Conservation (phyloP, 495 filamentous ascomycete species). For the Tuber borchii region DNA sequence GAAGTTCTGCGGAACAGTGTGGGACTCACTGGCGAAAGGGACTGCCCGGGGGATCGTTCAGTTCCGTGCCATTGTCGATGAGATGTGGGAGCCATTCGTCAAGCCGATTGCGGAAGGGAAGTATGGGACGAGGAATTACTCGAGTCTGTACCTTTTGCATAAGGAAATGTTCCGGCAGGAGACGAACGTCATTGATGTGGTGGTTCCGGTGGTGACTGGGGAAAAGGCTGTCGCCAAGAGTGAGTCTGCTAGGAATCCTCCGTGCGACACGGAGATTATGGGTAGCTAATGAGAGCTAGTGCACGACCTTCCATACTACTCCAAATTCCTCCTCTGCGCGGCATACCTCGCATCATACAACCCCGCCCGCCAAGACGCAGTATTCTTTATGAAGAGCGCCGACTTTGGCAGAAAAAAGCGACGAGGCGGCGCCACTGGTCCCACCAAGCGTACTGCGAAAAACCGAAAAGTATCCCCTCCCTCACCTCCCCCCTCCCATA, state of each 20-base stretch:
- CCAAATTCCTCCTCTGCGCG: constrained; percentile 73
- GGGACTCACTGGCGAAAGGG: constrained; percentile 63
- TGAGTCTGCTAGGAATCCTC: constrained; percentile 8
- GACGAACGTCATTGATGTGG: constrained; percentile 51
- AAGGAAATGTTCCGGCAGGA: constrained; percentile 42
- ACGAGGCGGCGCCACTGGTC: constrained; percentile 49
- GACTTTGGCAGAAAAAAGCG: constrained; percentile 51
- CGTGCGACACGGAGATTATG: not conserved
- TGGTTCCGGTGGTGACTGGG: constrained; percentile 21
- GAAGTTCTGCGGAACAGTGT: constrained; percentile 65
- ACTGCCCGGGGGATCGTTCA: constrained; percentile 59
- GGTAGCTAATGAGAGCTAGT: constrained; percentile 19
- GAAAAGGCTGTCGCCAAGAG: constrained; percentile 18
- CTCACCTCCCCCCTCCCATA: constrained; percentile 44
- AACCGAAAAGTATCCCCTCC: constrained; percentile 54
- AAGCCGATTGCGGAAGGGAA: constrained; percentile 58
- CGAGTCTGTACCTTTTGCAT: constrained; percentile 51
- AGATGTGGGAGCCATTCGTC: constrained; percentile 66
- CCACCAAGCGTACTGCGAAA: constrained; percentile 43
- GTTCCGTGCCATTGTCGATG: constrained; percentile 52
- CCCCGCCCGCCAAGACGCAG: constrained; percentile 65
- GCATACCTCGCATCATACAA: constrained; percentile 91
- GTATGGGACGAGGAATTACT: constrained; percentile 70
- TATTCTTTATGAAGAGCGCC: constrained; percentile 77
- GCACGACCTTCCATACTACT: constrained; percentile 64